Base-by-base conservation (phyloP, 306 rosid genomes). In the Vigna unguiculata region DNA sequence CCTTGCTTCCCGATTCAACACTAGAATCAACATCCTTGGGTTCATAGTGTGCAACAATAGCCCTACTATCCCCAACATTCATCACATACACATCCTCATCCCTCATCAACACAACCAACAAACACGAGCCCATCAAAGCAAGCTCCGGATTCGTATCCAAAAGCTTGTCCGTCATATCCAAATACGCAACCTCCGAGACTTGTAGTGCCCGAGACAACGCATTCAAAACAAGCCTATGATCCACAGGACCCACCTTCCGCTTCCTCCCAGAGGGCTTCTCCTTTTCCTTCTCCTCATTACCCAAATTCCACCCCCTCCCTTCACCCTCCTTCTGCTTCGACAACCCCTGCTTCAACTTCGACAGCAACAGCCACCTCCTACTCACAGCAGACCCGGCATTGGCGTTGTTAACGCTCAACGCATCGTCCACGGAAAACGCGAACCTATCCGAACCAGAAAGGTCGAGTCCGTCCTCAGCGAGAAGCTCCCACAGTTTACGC, bases 11-110 rank as follows among this genome's bases (percentile, higher is more conserved):
- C 19, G 74, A 72, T 51, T 78, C 87, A 30, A 24, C 48, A 60
- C 79, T 82, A 6, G 88, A 84, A 51, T 74, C 75, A 62, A 79
- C 86, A 80, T 88, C 90, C 78, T 83, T 90, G n/a, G 83, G 78
- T 75, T 89, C 91, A 68, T 82, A 90, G 66, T 91, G 97, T 0
- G 96, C 97, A 48, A 91, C 95, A 19, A 94, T 87, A 17, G 98
- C 97, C 20, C 98, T 83, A 71, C 98, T 94, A 75, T 94, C 98
- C 77, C 98, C 98, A n/a, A 94, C 89, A 87, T 91, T 94, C 97
- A 94, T 94, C 68, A 93, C 93, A 79, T 93, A 93, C 77, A 93
- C 97, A 80, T 93, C 98, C 76, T 93, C 98, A 71, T 90, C 98
- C 89, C 94, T 93, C 98, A 91, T 93, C 51, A 93, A 81, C 64